A percentile compares a stretch with the other conserved stretches of the same genome.
These are phyloP conservation scores for Colletotrichum falcatum DNA, from an alignment of 2,329 filamentous ascomycete genomes.

Conservation along the genomic window DNA sequence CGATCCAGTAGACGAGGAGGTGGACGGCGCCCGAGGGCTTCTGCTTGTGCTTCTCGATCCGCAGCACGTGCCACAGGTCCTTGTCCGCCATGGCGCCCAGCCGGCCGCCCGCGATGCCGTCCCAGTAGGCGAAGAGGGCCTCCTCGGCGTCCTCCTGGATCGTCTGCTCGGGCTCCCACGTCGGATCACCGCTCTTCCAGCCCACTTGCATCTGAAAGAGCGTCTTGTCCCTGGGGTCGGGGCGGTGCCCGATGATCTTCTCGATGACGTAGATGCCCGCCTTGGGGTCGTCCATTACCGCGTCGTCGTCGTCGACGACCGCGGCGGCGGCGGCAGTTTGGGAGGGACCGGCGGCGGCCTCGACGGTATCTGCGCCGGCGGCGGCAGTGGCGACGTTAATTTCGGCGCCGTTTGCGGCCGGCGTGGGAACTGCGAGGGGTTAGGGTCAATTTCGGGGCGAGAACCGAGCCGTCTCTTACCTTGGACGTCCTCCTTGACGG, in stretches of 20 bases:
- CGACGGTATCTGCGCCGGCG: conserved; percentile 17
- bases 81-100: conserved; percentile 34
- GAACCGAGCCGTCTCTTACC: background rate
- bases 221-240: conserved; percentile 34
- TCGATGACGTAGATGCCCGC: conserved; percentile 31
- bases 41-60: conserved; percentile 38
- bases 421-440: background rate
- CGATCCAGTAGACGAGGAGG: conserved; percentile 34
- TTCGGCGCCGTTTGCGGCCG: conserved; percentile 12
- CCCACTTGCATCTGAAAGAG: conserved; percentile 49
- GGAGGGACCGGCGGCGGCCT: conserved; percentile 20
- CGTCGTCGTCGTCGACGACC: conserved; percentile 12
- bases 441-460: background rate
- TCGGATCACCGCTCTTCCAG: conserved; percentile 47
- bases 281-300: conserved; percentile 17
- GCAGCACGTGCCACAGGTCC: conserved; percentile 41
- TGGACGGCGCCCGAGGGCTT: conserved; percentile 25
- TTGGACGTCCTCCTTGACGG: conserved; percentile 20
- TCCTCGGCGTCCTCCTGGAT: conserved; percentile 51
- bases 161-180: conserved; percentile 51
- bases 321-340: background rate
- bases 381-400: conserved; percentile 30
- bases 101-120: conserved; percentile 40
- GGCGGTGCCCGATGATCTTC: conserved; percentile 33
- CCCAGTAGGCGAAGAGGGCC: conserved; percentile 44